Evolutionary conservation across 163 green algal genomes (phyloP), one percentile per base, ranked within the genome.

Genomic region (Prototheca stagnorum): DNA sequence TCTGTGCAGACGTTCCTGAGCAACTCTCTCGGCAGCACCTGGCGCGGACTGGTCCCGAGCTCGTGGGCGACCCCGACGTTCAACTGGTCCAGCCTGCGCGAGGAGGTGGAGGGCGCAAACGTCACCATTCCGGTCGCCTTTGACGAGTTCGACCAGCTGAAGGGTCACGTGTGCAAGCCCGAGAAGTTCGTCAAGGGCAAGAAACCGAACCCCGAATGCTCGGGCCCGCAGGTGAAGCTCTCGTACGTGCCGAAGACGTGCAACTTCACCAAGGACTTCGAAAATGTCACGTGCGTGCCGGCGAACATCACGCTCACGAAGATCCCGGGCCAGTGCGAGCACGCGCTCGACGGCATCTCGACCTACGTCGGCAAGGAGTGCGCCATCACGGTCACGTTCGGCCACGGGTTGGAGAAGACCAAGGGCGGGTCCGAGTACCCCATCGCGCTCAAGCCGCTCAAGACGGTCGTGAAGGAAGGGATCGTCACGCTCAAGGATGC

Each of bases 321-420:
- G 26, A 41, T 20, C 29, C 45, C 53, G 24, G 40, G 40, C 1
- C 25, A 14, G 22, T 61, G 44, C 44, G 54, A 42, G 21, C 33
- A 52, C 28, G 44, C 43, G 17, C 44, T 47, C 21, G 17, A 41
- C 5, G 24, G 35, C 35, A 14, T 31, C n/a, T 50, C 25, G 29
- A 25, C 8, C 22, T 49, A 21, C 22, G 44, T 12, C 15, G 49
- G 41, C 26, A 54, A 67, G 28, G 59, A 61, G 47, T 68, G 60
- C 60, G 52, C 52, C 27, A 45, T 64, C 21, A 28, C 15, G 17
- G 45, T 35, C 33, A 21, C 14, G 22, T 36, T 47, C 4, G 59
- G 59, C 28, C 53, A 45, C 46, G 22, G 23, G 16, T 41, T 55
- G 22, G 21, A 14, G 4, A 37, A 41, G 14, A 33, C 29, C 20